Conservation (phyloP, 2,329 filamentous ascomycete species). For the Diaporthe ampelina region DNA sequence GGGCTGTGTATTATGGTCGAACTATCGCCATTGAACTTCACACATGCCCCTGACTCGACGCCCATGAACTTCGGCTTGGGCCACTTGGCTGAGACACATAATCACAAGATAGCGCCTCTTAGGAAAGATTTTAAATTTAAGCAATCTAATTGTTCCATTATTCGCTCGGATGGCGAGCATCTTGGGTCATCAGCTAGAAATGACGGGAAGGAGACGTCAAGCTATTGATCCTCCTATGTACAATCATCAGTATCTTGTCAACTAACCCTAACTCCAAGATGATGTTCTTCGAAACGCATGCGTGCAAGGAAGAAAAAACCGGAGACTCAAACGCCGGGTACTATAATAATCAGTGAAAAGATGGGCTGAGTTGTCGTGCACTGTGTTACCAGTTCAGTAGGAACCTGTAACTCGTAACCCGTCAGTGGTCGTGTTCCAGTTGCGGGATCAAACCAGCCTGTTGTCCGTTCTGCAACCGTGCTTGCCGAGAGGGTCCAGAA, state of each 20-base stretch:
- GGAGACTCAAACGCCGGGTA: conserved; percentile 27
- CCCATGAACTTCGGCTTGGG: background rate
- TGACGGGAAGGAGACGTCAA: conserved; percentile 17
- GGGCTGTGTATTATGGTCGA: background rate
- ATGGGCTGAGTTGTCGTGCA: conserved; percentile 33
- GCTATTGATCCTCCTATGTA: conserved; percentile 39
- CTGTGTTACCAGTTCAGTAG: conserved; percentile 42
- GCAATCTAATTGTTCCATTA: conserved; percentile 33
- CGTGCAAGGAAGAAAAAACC: background rate
- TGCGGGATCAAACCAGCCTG: conserved; percentile 43
- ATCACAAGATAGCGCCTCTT: background rate
- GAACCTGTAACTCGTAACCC: conserved; percentile 42
- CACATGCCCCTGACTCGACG: background rate
- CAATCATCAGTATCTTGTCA: conserved; percentile 42
- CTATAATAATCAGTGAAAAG: conserved; percentile 42
- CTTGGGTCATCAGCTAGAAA: conserved; percentile 5
- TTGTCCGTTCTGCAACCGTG: conserved; percentile 35
- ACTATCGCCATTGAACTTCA: background rate
- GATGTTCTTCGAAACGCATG: conserved; percentile 11
- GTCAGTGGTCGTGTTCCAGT: conserved; percentile 42
- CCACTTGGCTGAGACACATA: background rate
- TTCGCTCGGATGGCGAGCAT: conserved; percentile 23
- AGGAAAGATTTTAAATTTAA: background rate
- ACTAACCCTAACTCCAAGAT: conserved; percentile 30
- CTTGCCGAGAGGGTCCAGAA: conserved; percentile 29